Evolutionary conservation across 352 stramenopile species (phyloP), one percentile per base, ranked within the genome.

Genomic region (Phytophthora vignae): DNA sequence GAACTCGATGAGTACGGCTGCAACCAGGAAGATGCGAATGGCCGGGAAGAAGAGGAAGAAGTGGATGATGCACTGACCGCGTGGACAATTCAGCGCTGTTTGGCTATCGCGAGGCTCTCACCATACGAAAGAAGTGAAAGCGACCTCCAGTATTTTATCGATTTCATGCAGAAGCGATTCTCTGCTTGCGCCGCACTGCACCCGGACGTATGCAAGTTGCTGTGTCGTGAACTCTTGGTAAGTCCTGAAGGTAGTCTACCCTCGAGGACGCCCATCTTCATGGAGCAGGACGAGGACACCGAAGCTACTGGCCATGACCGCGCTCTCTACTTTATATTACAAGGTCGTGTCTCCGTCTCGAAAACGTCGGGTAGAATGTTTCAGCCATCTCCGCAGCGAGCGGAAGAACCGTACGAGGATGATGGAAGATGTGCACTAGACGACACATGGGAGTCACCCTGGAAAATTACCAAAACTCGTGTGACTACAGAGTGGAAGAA

Each of bases 151-250:
- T 71, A 74, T 4, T 60, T 92, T 22, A 61, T 68, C 29, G 84
- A 92, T 36, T 75, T 78, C 17, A 73, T 92, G 54, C 74, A 74
- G n/a, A 74, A 74, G 2, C 36, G 66, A 29, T 90, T 90, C 40
- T 53, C 74, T 0, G 69, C 74, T 44, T 92, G 84, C 64, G 74
- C 72, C 5, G 50, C 65, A 1, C 44, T 92, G 19, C 64, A 73
- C 7, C 81, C 72, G 4, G 69, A 83, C 15, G 77, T 83, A 0
- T 77, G 78, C n/a, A 63, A 74, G 33, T 38, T 77, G 17, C 60
- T 92, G 15, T 79, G 74, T 42, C 44, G 59, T 53, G 69, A 77
- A 0, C 27, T 92, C 9, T n/a, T 78, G 15, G 50, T 76, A 38
- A 81, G 19, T 31, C 62, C 44, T 55, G 46, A 68, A 54, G 57